phyloP scores from a whole-genome alignment of 352 stramenopile species.

The Halophytophthora batemanensis region DNA sequence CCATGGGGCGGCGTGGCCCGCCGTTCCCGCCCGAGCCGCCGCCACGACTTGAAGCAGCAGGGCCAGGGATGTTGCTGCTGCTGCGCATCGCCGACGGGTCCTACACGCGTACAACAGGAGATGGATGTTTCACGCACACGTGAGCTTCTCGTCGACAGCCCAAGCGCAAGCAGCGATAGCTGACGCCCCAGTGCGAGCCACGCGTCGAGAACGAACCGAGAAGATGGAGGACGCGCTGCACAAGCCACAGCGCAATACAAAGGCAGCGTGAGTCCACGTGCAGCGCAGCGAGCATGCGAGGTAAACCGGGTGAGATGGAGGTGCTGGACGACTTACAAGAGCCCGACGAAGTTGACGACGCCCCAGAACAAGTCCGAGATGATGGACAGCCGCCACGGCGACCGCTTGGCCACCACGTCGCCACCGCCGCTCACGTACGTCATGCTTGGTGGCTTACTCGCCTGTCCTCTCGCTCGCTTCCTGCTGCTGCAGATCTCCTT shows the following conservation, averaged over 20 bases:
- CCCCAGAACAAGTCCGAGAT: conserved; percentile 70
- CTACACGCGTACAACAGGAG: conserved; percentile 11
- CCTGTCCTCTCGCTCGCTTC: not conserved
- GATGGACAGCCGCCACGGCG: conserved; percentile 63
- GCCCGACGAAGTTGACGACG: conserved; percentile 65
- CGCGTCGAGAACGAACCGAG: conserved; percentile 26
- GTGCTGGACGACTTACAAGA: conserved; percentile 79
- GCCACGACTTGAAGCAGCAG: conserved; percentile 12
- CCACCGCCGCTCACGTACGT: conserved; percentile 56
- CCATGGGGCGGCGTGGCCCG: conserved; percentile 53
- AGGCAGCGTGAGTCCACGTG: conserved; percentile 2
- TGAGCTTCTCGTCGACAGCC: no score
- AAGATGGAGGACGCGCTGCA: conserved; percentile 53
- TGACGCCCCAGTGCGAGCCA: not conserved
- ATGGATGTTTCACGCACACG: no score
- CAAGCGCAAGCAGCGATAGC: not conserved
- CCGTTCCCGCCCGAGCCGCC: conserved; percentile 18
- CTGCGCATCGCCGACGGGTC: conserved; percentile 39
- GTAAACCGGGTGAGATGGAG: not conserved
- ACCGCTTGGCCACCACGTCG: conserved; percentile 65
- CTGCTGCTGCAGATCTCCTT: not conserved
- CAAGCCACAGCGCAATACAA: not conserved
- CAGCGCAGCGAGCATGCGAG: not conserved
- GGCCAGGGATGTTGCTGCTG: conserved; percentile 27
- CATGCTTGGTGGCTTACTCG: conserved; percentile 32